Conservation (phyloP, 1,284 basidiomycete genomes). For the Malassezia dermatis region DNA sequence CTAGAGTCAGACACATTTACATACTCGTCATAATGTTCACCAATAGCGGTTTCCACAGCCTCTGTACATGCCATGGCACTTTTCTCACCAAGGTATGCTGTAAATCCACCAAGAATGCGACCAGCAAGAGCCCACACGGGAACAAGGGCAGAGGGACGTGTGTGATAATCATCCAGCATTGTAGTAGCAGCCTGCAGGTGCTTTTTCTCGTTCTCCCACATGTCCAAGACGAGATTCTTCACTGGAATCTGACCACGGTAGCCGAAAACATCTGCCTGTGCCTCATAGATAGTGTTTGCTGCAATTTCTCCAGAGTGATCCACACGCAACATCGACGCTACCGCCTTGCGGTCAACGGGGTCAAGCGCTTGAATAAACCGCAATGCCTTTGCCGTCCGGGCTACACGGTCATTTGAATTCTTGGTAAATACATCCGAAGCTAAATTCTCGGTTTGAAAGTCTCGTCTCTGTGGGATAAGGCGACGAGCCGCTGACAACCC, state of each 20-base stretch:
- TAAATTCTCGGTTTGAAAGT: background rate
- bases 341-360: constrained; percentile 20
- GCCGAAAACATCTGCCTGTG: constrained; percentile 42
- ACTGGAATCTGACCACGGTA: constrained; percentile 26
- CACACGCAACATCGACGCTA: constrained; percentile 41
- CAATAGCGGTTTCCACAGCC: constrained; percentile 92
- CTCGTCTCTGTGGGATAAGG: background rate
- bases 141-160: constrained; percentile 71
- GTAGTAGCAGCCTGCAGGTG: constrained; percentile 77
- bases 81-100: constrained; percentile 78
- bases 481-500: background rate
- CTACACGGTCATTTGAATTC: background rate
- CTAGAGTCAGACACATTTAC: constrained; percentile 4
- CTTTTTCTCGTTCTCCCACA: constrained; percentile 95
- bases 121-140: constrained; percentile 76
- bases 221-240: constrained; percentile 53
- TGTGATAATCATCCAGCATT: constrained; percentile 67
- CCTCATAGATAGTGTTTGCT: constrained; percentile 46
- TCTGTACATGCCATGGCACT: constrained; percentile 98
- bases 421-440: constrained; percentile 31
- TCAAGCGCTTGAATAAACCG: constrained; percentile 24
- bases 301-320: constrained; percentile 46
- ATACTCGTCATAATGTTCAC: constrained; percentile 95
- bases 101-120: constrained; percentile 70
- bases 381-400: constrained; percentile 15